phyloP scores from a whole-genome alignment of 805 yeast species.

The Candida vaughaniae region DNA sequence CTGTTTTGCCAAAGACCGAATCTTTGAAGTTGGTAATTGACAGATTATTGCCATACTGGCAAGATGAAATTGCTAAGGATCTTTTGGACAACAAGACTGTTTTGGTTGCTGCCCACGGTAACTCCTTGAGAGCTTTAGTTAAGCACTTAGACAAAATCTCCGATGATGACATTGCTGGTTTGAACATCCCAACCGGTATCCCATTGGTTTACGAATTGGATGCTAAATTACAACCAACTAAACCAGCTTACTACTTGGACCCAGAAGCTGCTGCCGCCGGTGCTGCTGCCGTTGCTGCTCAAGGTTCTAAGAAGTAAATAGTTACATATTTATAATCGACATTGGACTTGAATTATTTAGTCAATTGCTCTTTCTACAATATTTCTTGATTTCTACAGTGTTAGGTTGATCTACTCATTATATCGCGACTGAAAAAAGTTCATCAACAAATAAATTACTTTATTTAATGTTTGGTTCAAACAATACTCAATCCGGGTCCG shows the following conservation, averaged over 20 bases:
- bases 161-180: slow-evolving; percentile 87
- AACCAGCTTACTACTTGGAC: slow-evolving; percentile 94
- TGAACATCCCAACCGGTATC: slow-evolving; percentile 98
- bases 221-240: slow-evolving; percentile 79
- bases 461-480: slow-evolving; percentile 10
- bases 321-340: too few relatives aligned
- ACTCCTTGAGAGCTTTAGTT: slow-evolving; percentile 94
- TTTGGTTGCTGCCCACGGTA: slow-evolving; percentile 94
- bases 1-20: slow-evolving; percentile 89
- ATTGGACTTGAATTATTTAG: too few relatives aligned
- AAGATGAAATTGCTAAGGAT: slow-evolving; percentile 84
- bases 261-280: slow-evolving; percentile 99
- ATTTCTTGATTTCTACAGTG: neutral
- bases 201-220: slow-evolving; percentile 97
- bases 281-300: slow-evolving; percentile 98
- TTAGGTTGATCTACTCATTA: neutral
- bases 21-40: slow-evolving; percentile 93
- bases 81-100: slow-evolving; percentile 87
- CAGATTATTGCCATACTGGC: slow-evolving; percentile 96
- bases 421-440: slow-evolving; percentile 1
- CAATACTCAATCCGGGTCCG: slow-evolving; percentile 12
- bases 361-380: too few relatives aligned
- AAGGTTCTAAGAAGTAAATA: slow-evolving; percentile 57
- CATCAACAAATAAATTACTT: neutral
- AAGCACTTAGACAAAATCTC: slow-evolving; percentile 93